These are phyloP conservation scores for Moniliophthora roreri DNA, from an alignment of 1,284 basidiomycete species.

Conservation along the genomic window DNA sequence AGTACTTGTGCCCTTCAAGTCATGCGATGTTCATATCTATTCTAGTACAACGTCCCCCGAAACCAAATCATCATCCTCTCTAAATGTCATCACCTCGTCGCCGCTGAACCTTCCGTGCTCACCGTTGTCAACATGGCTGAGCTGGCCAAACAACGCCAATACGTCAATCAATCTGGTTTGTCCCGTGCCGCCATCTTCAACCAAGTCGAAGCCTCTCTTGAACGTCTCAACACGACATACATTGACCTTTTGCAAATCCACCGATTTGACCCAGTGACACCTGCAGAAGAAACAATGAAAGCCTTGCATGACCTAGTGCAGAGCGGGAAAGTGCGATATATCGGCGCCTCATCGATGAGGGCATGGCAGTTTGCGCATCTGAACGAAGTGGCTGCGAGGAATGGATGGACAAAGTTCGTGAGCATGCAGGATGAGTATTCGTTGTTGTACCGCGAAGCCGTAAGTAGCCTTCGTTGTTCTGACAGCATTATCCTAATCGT, in stretches of 20 bases:
- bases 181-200: conserved; percentile 46
- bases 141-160: conserved; percentile 27
- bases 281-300: conserved; percentile 43
- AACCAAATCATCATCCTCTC: conserved; percentile 47
- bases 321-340: conserved; percentile 40
- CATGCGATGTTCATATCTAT: neutral
- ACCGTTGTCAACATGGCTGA: conserved; percentile 18
- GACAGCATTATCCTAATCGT: neutral
- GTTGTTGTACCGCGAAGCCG: conserved; percentile 39
- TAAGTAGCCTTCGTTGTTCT: conserved; percentile 12
- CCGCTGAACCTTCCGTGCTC: conserved; percentile 6
- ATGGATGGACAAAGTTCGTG: conserved; percentile 35
- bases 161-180: conserved; percentile 43
- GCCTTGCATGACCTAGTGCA: conserved; percentile 44
- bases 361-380: conserved; percentile 41
- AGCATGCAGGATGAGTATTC: conserved; percentile 37
- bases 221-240: conserved; percentile 41
- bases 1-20: conserved; percentile 15
- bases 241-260: conserved; percentile 49
- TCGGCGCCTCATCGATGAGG: conserved; percentile 43
- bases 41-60: conserved; percentile 54
- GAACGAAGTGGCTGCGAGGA: conserved; percentile 31
- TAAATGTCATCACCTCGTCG: conserved; percentile 31
- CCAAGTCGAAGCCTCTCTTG: conserved; percentile 40
- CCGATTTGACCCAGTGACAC: conserved; percentile 32